Conservation (phyloP, 306 rosid species). For the Quercus robur region DNA sequence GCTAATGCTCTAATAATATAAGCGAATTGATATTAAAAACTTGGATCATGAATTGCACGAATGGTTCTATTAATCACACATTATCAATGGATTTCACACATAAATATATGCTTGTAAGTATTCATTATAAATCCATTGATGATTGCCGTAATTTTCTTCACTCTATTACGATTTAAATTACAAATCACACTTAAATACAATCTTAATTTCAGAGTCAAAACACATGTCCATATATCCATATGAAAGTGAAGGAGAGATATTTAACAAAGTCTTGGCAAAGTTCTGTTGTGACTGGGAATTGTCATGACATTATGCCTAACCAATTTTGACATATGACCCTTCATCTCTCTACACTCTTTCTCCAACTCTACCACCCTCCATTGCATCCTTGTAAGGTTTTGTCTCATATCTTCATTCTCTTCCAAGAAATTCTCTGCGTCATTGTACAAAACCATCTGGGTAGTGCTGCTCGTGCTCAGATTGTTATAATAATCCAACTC, state of each 20-base stretch:
- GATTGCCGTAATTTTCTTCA: too few species aligned
- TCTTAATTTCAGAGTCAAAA: not conserved
- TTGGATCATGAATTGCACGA: too few species aligned
- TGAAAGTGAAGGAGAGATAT: not conserved
- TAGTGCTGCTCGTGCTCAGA: constrained; percentile 20
- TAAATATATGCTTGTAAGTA: too few species aligned
- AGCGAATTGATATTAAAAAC: too few species aligned
- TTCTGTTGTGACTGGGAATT: constrained; percentile 37
- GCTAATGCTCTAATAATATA: too few species aligned
- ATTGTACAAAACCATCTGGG: constrained; percentile 20
- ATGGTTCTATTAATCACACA: too few species aligned
- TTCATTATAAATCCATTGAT: too few species aligned
- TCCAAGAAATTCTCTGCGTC: constrained; percentile 20
- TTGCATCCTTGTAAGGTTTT: constrained; percentile 52
- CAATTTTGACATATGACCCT: constrained; percentile 54
- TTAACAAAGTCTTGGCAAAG: constrained; percentile 57
- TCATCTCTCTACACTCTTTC: constrained; percentile 55
- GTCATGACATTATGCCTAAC: constrained; percentile 25
- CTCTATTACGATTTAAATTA: not conserved
- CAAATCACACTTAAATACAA: not conserved
- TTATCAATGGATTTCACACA: too few species aligned
- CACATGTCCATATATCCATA: not conserved
- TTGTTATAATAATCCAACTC: constrained; percentile 5
- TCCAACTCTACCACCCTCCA: constrained; percentile 64
- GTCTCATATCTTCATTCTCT: constrained; percentile 31